Evolutionary conservation across 192 early-diverging fungal species (phyloP), one percentile per base, ranked within the genome.

Genomic region (Coemansia sp.): DNA sequence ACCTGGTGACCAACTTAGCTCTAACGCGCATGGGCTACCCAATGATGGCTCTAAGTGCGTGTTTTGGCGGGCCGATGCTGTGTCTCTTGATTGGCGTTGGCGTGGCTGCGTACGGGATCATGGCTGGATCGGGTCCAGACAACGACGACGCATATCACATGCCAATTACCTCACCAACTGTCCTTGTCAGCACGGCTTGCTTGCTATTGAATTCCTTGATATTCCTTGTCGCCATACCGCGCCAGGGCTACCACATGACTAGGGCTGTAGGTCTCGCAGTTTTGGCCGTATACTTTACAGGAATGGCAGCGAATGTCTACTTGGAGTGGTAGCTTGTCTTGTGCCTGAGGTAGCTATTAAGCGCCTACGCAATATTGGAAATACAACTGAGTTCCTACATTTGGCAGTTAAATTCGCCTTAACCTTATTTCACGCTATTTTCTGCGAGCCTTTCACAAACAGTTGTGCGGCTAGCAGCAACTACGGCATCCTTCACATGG

Each of bases 21-120:
- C 91, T 98, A 59, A 94, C 96, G 3, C 85, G 83, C 62, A 90
- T 93, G 90, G 95, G 95, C 2, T 95, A 86, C 66, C 93, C 95
- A 18, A 85, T 89, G 60, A 98, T 98, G 95, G 96, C 95, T 1
- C 86, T 98, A 42, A 91, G 91, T 23, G 96, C 96, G 0, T 97
- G 95, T 59, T 96, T 93, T 79, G 95, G 94, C 26, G 86, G 90
- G 13, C 96, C 96, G 16, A 89, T 98, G 86, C 73, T 98, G 31
- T 95, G 93, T 60, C 85, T 95, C 38, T 73, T 96, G 59, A 86
- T 96, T 13, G 94, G 94, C 18, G 83, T 96, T 9, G 94, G 94
- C 35, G 80, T 94, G 33, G 87, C 91, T 46, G 91, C 86, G 8
- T 85, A 85, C 21, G 85, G 85, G 48, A 77, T 83, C 45, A 87